These are phyloP conservation scores for Erythrophleum fordii DNA, from an alignment of 306 rosid genomes.

Conservation along the genomic window DNA sequence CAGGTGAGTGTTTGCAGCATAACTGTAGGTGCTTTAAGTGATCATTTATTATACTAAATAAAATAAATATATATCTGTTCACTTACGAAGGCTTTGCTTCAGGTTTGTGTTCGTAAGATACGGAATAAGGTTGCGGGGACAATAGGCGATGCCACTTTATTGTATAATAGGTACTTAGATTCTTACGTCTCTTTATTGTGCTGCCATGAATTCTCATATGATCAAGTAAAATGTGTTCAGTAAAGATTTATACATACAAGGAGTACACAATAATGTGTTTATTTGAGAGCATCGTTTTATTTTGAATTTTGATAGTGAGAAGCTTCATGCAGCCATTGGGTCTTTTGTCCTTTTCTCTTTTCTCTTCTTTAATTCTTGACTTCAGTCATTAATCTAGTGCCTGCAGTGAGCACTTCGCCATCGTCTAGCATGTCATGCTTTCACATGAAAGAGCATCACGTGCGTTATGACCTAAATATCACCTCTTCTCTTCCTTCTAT, in stretches of 20 bases:
- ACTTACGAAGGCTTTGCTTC: conserved; percentile 35
- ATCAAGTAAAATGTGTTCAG: neutral
- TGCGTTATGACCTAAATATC: neutral
- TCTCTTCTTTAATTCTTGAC: neutral
- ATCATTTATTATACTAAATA: conserved; percentile 28
- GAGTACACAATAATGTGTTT: neutral
- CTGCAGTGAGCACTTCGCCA: neutral
- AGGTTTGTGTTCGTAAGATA: conserved; percentile 89
- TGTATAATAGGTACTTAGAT: conserved; percentile 68
- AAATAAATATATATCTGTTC: neutral
- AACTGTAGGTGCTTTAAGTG: neutral
- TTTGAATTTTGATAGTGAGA: neutral
- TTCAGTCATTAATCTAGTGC: neutral
- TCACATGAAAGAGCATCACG: too few relatives aligned
- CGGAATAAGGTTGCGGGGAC: conserved; percentile 91
- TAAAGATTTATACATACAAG: neutral
- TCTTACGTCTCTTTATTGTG: neutral
- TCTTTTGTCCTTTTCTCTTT: neutral
- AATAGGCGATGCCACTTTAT: conserved; percentile 70
- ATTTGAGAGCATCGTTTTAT: neutral
- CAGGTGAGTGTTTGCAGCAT: conserved; percentile 53
- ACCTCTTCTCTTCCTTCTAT: neutral
- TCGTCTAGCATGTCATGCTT: neutral
- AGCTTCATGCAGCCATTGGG: neutral
- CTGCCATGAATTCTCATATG: conserved; percentile 24